Percentiles rank a stretch among this genome's conserved stretches.
Conservation (phyloP, 202 grass and related monocot genomes). For the Setaria italica region DNA sequence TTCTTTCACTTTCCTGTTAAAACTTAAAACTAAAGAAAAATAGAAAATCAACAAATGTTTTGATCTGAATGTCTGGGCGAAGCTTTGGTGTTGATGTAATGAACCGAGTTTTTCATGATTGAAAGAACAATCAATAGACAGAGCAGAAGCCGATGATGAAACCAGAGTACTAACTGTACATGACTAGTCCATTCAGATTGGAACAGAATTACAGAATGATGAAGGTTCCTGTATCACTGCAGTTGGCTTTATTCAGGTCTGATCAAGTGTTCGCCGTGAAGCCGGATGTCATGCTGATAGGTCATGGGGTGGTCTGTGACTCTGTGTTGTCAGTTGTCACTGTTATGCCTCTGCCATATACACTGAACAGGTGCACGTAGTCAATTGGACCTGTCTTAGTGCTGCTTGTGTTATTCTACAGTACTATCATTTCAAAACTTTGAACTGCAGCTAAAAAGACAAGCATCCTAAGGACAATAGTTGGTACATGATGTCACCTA, state of each 20-base stretch:
- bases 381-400: slow-evolving; percentile 16
- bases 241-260: slow-evolving; percentile 12
- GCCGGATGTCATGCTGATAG: slow-evolving; percentile 15
- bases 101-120: background rate
- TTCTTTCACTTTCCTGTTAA: slow-evolving; percentile 7
- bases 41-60: background rate
- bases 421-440: slow-evolving; percentile 28
- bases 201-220: slow-evolving; percentile 48
- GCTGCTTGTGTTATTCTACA: slow-evolving; percentile 6
- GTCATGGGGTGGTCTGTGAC: background rate
- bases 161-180: slow-evolving; percentile 21
- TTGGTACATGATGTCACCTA: slow-evolving; percentile 19
- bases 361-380: slow-evolving; percentile 27
- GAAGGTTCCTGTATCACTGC: slow-evolving; percentile 40
- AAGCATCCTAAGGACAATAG: slow-evolving; percentile 8
- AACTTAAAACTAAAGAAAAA: background rate
- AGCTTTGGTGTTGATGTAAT: slow-evolving; percentile 12
- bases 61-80: background rate
- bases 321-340: background rate
- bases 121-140: slow-evolving; percentile 43
- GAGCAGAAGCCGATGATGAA: slow-evolving; percentile 6
- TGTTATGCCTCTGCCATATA: slow-evolving; percentile 1
- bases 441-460: slow-evolving; percentile 2
- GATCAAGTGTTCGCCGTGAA: background rate
- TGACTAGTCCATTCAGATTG: slow-evolving; percentile 36